Conservation (phyloP, 306 rosid genomes). For the Phaseolus lunatus region DNA sequence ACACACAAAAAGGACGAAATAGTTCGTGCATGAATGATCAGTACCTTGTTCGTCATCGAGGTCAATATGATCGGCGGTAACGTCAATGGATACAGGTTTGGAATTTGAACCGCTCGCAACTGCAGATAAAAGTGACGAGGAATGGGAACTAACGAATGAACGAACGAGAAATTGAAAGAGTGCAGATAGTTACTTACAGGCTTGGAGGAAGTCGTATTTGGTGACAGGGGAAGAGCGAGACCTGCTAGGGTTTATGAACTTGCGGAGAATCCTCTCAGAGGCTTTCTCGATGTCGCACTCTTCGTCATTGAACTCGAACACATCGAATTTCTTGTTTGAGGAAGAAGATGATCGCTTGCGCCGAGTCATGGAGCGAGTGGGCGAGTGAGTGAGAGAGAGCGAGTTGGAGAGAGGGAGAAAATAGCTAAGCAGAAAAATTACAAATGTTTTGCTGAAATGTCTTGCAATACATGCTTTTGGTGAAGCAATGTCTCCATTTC, state of each 20-base stretch:
- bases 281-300: conserved; percentile 43
- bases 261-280: conserved; percentile 24
- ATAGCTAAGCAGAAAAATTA: background rate
- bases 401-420: conserved; percentile 25
- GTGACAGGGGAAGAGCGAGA: conserved; percentile 45
- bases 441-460: background rate
- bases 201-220: conserved; percentile 60
- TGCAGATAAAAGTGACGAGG: conserved; percentile 25
- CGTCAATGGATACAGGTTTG: conserved; percentile 13
- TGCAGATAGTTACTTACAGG: conserved; percentile 50
- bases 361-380: conserved; percentile 56
- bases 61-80: conserved; percentile 47
- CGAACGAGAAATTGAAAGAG: background rate
- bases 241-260: conserved; percentile 52
- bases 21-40: conserved; percentile 31
- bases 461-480: background rate
- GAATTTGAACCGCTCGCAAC: conserved; percentile 44
- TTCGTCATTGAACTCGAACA: conserved; percentile 63
- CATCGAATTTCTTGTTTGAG: conserved; percentile 50
- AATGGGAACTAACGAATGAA: background rate
- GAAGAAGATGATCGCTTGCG: conserved; percentile 38
- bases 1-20: background rate
- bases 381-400: background rate
- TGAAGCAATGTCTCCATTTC: background rate
- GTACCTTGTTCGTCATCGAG: conserved; percentile 55